Evolutionary conservation across 202 grass and related monocot species (phyloP), one percentile per base, ranked within the genome.

Genomic region (Schoenoplectus tabernaemontani): DNA sequence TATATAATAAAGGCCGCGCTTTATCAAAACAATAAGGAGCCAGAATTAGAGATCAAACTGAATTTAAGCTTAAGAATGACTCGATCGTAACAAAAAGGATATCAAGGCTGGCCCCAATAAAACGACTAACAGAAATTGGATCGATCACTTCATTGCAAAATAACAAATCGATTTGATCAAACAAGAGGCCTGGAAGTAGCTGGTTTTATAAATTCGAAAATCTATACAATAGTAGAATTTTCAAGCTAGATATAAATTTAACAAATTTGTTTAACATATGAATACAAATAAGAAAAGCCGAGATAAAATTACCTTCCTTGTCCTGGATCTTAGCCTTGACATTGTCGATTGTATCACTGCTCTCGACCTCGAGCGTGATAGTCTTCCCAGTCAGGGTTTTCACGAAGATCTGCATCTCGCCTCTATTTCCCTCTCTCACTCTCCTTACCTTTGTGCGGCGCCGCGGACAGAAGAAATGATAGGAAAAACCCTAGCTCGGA

Each of bases 301-400:
- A 19, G 22, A 64, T n/a, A n/a, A 6, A 47, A 28, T 15, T 59
- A 87, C 85, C 85, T 83, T 87, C 85, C 13, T 87, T 87, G 80
- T 87, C 85, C 59, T 87, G 85, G 26, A 87, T 87, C 81, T 87
- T 87, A 12, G 85, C 85, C 41, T 87, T 87, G 76, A 87, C 85
- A 36, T 87, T 87, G 85, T 87, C 76, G 64, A 87, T 84, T 1
- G 84, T 86, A 22, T 86, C 79, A 51, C 60, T 78, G 36, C 60
- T 78, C 69, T 86, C 84, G 32, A 86, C 84, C 67, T 86, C 84
- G 22, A 86, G 84, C 24, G 84, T 86, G 66, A 82, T 86, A 28
- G 84, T 87, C 80, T 87, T 87, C 39, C 80, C 85, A 33, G 81
- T 83, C 8, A 87, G 75, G 56, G 85, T 87, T 47, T 87, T 87